These are phyloP conservation scores for Aaosphaeria arxii DNA, from an alignment of 2,329 filamentous ascomycete genomes.

Conservation along the genomic window DNA sequence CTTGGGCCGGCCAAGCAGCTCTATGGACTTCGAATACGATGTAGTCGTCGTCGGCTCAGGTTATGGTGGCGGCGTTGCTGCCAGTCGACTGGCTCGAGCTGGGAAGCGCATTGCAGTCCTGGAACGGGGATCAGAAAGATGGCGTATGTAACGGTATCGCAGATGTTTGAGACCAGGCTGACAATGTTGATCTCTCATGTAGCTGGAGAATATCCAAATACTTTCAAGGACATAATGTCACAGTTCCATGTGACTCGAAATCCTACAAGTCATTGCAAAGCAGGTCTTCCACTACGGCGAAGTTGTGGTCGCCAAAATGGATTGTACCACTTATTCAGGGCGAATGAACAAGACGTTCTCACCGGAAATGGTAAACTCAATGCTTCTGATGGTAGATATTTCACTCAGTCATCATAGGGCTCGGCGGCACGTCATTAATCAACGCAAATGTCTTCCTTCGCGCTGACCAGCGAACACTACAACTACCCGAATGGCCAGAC, in stretches of 20 bases:
- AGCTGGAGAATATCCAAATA: conserved; percentile 60
- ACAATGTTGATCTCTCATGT: neutral
- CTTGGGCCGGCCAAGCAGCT: conserved; percentile 50
- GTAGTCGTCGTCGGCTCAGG: conserved; percentile 67
- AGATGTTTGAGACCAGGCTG: neutral
- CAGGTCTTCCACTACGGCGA: neutral
- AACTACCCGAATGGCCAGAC: conserved; percentile 56
- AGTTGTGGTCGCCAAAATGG: conserved; percentile 43
- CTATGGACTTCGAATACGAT: conserved; percentile 60
- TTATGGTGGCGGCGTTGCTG: conserved; percentile 66
- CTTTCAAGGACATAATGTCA: conserved; percentile 44
- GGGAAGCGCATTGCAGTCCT: conserved; percentile 62
- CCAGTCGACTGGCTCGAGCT: conserved; percentile 61
- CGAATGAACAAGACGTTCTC: conserved; percentile 62
- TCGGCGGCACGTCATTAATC: conserved; percentile 64
- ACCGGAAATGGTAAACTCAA: conserved; percentile 53
- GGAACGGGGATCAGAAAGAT: conserved; percentile 62
- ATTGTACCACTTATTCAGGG: conserved; percentile 62
- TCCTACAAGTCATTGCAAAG: conserved; percentile 27
- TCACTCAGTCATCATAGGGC: conserved; percentile 36
- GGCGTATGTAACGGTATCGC: conserved; percentile 41
- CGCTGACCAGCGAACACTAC: conserved; percentile 55
- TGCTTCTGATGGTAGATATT: neutral
- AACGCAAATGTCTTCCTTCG: conserved; percentile 67
- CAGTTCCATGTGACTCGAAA: conserved; percentile 59